Conservation (phyloP, 176 grass and related monocot species). For the Raddia distichophylla region DNA sequence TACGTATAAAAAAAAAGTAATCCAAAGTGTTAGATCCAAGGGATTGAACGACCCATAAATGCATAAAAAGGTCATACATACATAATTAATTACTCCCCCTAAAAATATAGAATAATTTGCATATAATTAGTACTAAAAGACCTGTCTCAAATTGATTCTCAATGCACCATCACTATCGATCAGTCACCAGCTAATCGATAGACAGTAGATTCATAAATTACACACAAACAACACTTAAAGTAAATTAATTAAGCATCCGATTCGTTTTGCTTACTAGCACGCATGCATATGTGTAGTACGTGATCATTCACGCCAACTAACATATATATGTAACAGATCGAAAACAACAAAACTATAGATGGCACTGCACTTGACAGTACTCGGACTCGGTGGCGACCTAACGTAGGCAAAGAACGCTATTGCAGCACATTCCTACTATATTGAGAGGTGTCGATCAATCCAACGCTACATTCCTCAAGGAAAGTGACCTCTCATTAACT, state of each 20-base stretch:
- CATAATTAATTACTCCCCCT: no score
- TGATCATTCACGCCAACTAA: slow-evolving; percentile 12
- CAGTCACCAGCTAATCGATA: no score
- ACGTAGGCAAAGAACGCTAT: slow-evolving; percentile 5
- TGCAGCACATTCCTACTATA: background rate
- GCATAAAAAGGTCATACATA: no score
- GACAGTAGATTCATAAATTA: background rate
- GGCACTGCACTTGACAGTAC: slow-evolving; percentile 7
- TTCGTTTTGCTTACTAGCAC: background rate
- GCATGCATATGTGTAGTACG: background rate
- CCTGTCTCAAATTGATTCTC: no score
- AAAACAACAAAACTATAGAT: background rate
- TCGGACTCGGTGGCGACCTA: background rate
- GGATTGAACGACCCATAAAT: no score
- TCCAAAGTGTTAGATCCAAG: no score
- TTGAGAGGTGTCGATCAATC: background rate
- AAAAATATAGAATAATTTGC: no score
- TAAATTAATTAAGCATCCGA: background rate
- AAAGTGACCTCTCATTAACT: background rate
- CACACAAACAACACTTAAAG: slow-evolving; percentile 8
- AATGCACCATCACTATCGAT: no score
- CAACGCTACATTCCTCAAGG: slow-evolving; percentile 13
- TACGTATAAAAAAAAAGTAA: no score
- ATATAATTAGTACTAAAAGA: no score
- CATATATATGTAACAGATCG: background rate